Evolutionary conservation across 352 stramenopile genomes (phyloP).

Genomic region (Phytophthora foliorum): DNA sequence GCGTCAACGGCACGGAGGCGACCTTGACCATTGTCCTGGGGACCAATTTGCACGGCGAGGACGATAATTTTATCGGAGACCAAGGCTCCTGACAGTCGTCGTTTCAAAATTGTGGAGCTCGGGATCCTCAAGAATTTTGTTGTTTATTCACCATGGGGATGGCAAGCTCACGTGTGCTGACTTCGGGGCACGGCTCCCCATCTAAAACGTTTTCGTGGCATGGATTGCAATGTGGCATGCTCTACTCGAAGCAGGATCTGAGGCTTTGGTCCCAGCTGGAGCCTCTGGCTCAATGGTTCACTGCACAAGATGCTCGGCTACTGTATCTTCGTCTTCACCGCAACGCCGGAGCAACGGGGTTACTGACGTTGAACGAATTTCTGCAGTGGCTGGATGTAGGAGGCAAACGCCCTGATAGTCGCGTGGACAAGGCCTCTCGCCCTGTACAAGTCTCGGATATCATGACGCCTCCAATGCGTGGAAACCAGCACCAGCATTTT

Average conservation of each 20-base stretch:
- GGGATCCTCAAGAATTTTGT: neutral
- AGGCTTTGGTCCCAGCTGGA: conserved; percentile 69
- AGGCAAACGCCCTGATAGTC: neutral
- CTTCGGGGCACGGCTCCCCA: conserved; percentile 5
- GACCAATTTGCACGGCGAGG: neutral
- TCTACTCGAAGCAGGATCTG: conserved; percentile 64
- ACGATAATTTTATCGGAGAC: conserved; percentile 38
- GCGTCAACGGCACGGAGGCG: conserved; percentile 31
- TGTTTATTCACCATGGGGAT: conserved; percentile 29
- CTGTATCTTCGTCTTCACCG: conserved; percentile 45
- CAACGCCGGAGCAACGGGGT: conserved; percentile 33
- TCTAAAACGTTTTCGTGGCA: conserved; percentile 17
- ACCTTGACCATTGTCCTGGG: conserved; percentile 16
- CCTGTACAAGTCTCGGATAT: conserved; percentile 42
- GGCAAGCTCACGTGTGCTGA: conserved; percentile 27
- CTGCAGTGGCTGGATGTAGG: conserved; percentile 51
- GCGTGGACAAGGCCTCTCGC: conserved; percentile 11
- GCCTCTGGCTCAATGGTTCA: conserved; percentile 75
- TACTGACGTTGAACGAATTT: conserved; percentile 61
- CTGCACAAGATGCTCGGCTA: conserved; percentile 50
- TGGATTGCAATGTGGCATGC: conserved; percentile 52
- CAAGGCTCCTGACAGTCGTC: conserved; percentile 23
- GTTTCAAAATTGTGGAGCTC: conserved; percentile 45
- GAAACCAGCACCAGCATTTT: conserved; percentile 18
- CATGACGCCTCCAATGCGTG: conserved; percentile 48